Conservation (phyloP, 2,329 filamentous ascomycete genomes). For the Exophiala oligosperma region DNA sequence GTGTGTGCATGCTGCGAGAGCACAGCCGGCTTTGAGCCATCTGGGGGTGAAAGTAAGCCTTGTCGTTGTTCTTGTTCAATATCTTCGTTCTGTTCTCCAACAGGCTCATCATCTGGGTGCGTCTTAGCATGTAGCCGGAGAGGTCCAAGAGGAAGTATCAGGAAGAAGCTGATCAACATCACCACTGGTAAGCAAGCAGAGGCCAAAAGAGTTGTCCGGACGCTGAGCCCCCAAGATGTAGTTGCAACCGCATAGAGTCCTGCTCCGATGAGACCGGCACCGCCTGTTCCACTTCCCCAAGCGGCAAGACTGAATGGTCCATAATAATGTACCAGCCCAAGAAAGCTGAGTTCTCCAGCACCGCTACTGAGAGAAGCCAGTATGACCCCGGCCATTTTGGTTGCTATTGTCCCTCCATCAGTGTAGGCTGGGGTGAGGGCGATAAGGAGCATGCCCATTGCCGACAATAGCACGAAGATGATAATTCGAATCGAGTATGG, state of each 20-base stretch:
- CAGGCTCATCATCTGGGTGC: slow-evolving; percentile 46
- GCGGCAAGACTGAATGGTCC: slow-evolving; percentile 81
- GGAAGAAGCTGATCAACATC: slow-evolving; percentile 84
- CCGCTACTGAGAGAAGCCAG: slow-evolving; percentile 84
- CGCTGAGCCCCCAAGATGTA: slow-evolving; percentile 72
- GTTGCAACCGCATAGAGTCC: slow-evolving; percentile 86
- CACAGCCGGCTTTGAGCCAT: slow-evolving; percentile 16
- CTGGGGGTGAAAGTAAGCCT: slow-evolving; percentile 34
- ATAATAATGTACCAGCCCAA: slow-evolving; percentile 91
- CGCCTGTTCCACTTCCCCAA: slow-evolving; percentile 91
- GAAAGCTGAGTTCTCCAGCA: slow-evolving; percentile 84
- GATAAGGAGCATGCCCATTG: slow-evolving; percentile 84
- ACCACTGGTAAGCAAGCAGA: slow-evolving; percentile 77
- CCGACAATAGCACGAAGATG: slow-evolving; percentile 72
- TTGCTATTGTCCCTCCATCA: slow-evolving; percentile 61
- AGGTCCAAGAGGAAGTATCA: slow-evolving; percentile 69
- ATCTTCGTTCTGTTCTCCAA: slow-evolving; percentile 39
- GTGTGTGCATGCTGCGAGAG: slow-evolving; percentile 1
- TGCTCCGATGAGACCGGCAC: slow-evolving; percentile 81
- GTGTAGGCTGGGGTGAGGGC: slow-evolving; percentile 70
- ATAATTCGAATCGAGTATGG: slow-evolving; percentile 76
- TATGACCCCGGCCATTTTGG: slow-evolving; percentile 80
- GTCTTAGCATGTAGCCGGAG: slow-evolving; percentile 50
- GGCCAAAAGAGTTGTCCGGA: slow-evolving; percentile 71
- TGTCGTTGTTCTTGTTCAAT: slow-evolving; percentile 31